Conservation (phyloP, 179 eudicot species). For the Beta macrorhiza region DNA sequence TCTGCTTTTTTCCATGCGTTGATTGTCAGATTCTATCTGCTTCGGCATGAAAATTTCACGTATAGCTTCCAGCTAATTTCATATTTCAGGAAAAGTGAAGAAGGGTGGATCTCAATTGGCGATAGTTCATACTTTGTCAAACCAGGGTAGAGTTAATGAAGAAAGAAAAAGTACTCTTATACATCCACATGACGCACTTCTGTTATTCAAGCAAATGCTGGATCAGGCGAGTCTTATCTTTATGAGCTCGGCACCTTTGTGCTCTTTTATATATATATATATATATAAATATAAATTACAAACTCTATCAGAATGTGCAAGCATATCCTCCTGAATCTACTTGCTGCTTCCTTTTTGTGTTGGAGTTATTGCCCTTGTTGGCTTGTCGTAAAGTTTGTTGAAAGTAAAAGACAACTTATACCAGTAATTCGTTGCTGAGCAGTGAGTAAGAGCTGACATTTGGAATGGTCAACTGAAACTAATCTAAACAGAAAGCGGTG, state of each 20-base stretch:
- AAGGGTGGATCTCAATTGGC: constrained; percentile 49
- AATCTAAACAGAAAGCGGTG: neutral
- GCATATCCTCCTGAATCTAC: neutral
- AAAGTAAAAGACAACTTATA: neutral
- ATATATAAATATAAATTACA: neutral
- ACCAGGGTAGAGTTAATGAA: constrained; percentile 37
- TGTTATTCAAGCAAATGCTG: constrained; percentile 65
- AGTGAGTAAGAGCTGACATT: neutral
- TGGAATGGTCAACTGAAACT: neutral
- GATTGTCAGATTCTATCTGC: neutral
- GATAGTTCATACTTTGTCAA: constrained; percentile 61
- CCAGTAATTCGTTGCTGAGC: neutral
- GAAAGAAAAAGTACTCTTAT: constrained; percentile 38
- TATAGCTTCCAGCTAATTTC: neutral
- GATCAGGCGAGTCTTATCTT: constrained; percentile 51
- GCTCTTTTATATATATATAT: too few species aligned
- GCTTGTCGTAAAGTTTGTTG: neutral
- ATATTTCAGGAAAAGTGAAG: constrained; percentile 67
- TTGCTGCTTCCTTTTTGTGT: neutral
- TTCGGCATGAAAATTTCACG: neutral
- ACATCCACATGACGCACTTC: constrained; percentile 60
- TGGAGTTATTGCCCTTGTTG: neutral
- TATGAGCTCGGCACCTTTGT: neutral
- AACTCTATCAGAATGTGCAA: neutral
- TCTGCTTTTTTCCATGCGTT: neutral